phyloP scores from a whole-genome alignment of 345 rosid genomes.

The Brassica juncea region DNA sequence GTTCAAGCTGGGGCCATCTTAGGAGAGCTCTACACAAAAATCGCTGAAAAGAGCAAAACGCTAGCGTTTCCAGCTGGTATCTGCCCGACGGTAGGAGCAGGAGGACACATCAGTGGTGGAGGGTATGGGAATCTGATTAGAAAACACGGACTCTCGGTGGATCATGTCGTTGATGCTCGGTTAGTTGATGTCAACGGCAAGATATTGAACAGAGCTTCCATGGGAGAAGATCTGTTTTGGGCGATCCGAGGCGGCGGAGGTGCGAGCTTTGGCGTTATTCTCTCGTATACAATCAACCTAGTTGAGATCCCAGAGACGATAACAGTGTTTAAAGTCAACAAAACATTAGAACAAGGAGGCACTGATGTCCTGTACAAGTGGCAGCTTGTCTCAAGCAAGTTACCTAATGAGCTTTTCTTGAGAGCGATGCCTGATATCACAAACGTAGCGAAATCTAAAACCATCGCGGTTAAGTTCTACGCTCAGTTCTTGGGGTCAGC shows the following conservation, averaged over 20 bases:
- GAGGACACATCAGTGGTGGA: conserved; percentile 53
- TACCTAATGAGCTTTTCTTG: conserved; percentile 37
- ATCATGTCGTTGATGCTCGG: conserved; percentile 52
- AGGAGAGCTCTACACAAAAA: conserved; percentile 54
- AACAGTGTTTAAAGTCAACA: conserved; percentile 38
- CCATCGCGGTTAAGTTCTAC: conserved; percentile 36
- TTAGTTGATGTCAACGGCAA: conserved; percentile 50
- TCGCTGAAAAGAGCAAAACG: conserved; percentile 43
- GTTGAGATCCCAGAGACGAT: conserved; percentile 49
- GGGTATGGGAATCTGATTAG: conserved; percentile 58
- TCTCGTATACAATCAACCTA: conserved; percentile 47
- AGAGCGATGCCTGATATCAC: conserved; percentile 29
- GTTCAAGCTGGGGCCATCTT: conserved; percentile 53
- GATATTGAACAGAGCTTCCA: conserved; percentile 44
- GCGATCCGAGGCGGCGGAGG: conserved; percentile 64
- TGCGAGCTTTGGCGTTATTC: conserved; percentile 54
- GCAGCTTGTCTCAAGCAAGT: conserved; percentile 40
- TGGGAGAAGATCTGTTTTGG: conserved; percentile 64
- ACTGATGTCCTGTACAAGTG: conserved; percentile 35
- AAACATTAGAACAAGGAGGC: conserved; percentile 36
- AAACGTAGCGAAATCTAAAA: background rate
- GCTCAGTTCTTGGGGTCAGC: conserved; percentile 49
- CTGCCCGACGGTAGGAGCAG: conserved; percentile 48
- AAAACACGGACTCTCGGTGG: conserved; percentile 52
- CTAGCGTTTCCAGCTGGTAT: conserved; percentile 53